These are phyloP conservation scores for Nannizzia gypsea DNA, from an alignment of 2,329 filamentous ascomycete genomes.

Conservation along the genomic window DNA sequence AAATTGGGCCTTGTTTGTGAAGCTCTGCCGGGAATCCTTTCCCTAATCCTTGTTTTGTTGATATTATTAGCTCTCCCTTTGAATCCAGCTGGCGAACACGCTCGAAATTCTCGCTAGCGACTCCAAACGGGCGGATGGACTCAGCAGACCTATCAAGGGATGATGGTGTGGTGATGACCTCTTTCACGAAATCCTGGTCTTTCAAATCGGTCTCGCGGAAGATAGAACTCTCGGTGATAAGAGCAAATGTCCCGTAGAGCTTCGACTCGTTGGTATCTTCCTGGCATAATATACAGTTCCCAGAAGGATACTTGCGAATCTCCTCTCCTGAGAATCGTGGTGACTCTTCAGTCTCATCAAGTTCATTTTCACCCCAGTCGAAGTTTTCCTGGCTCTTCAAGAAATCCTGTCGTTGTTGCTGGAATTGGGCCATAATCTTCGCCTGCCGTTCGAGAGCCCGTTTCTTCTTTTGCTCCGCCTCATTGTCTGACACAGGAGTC, in stretches of 20 bases:
- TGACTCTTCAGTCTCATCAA: slow-evolving; percentile 32
- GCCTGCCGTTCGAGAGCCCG: slow-evolving; percentile 82
- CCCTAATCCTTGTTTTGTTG: slow-evolving; percentile 70
- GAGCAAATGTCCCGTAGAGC: slow-evolving; percentile 85
- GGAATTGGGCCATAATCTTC: slow-evolving; percentile 93
- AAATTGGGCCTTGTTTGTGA: slow-evolving; percentile 62
- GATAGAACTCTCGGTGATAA: slow-evolving; percentile 75
- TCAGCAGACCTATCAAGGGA: slow-evolving; percentile 81
- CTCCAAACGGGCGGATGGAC: slow-evolving; percentile 72
- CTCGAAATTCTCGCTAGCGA: slow-evolving; percentile 74
- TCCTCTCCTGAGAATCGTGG: slow-evolving; percentile 49
- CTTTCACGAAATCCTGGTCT: slow-evolving; percentile 71
- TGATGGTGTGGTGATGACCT: slow-evolving; percentile 64
- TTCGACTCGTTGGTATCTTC: slow-evolving; percentile 85
- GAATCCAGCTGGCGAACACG: slow-evolving; percentile 64
- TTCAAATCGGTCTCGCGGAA: slow-evolving; percentile 74
- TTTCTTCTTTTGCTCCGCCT: slow-evolving; percentile 72
- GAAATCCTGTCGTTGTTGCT: slow-evolving; percentile 93
- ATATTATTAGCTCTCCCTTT: slow-evolving; percentile 56
- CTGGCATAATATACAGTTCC: slow-evolving; percentile 91
- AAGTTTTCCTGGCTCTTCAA: slow-evolving; percentile 76
- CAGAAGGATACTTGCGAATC: slow-evolving; percentile 79
- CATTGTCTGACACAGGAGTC: slow-evolving; percentile 48
- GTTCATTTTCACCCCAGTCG: slow-evolving; percentile 75
- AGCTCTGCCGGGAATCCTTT: slow-evolving; percentile 70